A percentile compares a stretch with the other conserved stretches of the same genome.
phyloP scores from a whole-genome alignment of 2,329 filamentous ascomycete genomes.

The Plectosphaerella plurivora region DNA sequence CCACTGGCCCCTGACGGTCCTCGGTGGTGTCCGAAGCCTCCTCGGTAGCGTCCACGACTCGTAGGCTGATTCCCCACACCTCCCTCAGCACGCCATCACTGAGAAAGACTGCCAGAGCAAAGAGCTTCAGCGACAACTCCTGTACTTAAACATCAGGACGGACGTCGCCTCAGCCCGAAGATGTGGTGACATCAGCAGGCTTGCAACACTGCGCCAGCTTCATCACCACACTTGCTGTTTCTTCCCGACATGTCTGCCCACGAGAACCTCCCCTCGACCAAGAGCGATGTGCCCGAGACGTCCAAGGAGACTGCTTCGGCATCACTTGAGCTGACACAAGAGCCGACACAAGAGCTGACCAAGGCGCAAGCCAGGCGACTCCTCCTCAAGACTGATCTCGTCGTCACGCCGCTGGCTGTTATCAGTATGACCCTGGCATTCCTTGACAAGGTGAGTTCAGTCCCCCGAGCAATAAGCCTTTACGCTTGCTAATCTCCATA shows the following conservation, averaged over 20 bases:
- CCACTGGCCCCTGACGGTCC: not conserved
- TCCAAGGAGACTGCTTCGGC: not conserved
- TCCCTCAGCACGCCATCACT: not conserved
- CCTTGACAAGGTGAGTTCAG: slow-evolving; percentile 10
- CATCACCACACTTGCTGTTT: not conserved
- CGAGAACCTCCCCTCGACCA: not conserved
- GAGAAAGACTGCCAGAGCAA: not conserved
- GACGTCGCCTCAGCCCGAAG: not conserved
- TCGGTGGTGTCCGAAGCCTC: not conserved
- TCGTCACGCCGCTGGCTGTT: slow-evolving; percentile 11
- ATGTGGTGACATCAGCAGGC: not conserved
- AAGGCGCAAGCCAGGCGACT: slow-evolving; percentile 8
- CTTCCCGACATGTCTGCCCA: not conserved
- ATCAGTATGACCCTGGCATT: slow-evolving; percentile 14
- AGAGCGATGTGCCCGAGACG: not conserved
- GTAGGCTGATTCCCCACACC: not conserved
- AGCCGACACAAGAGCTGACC: slow-evolving; percentile 1
- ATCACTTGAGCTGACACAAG: not conserved
- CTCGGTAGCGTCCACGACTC: not conserved
- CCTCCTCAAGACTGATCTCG: slow-evolving; percentile 12
- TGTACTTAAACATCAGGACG: not conserved
- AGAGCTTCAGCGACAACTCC: not conserved
- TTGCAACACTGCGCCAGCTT: not conserved
- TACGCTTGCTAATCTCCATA: not conserved
- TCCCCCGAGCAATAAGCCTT: not conserved